Conservation (phyloP, 306 rosid species). For the Prunus fruticosa region DNA sequence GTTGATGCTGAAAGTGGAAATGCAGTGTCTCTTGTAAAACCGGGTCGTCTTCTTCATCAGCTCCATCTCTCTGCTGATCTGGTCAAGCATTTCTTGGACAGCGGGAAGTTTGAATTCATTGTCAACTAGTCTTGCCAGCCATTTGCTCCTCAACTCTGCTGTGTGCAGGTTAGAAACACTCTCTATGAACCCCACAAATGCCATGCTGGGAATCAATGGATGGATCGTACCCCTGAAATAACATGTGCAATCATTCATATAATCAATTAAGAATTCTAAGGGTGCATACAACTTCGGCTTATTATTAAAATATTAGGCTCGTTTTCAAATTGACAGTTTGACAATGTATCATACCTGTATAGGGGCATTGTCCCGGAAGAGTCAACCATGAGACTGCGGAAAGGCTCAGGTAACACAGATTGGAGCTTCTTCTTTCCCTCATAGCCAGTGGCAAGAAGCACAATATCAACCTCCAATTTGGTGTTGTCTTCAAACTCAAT, state of each 20-base stretch:
- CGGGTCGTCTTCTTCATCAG: slow-evolving; percentile 55
- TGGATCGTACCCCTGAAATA: slow-evolving; percentile 50
- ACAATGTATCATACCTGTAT: slow-evolving; percentile 31
- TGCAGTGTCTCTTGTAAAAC: slow-evolving; percentile 57
- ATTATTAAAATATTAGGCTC: background rate
- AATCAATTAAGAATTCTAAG: background rate
- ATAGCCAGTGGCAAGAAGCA: slow-evolving; percentile 59
- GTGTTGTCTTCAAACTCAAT: slow-evolving; percentile 54
- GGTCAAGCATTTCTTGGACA: slow-evolving; percentile 41
- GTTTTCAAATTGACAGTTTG: background rate
- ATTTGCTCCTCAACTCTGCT: slow-evolving; percentile 54
- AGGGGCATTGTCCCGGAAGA: slow-evolving; percentile 52
- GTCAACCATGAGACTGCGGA: slow-evolving; percentile 40
- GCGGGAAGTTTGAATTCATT: slow-evolving; percentile 56
- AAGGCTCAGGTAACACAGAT: slow-evolving; percentile 46
- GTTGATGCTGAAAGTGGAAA: slow-evolving; percentile 69
- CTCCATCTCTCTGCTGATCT: slow-evolving; percentile 29
- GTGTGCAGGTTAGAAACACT: slow-evolving; percentile 63
- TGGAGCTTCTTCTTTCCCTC: slow-evolving; percentile 56
- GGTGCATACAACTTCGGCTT: background rate
- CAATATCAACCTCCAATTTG: slow-evolving; percentile 51
- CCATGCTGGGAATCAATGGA: slow-evolving; percentile 64
- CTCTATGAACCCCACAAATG: slow-evolving; percentile 58
- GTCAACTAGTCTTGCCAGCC: slow-evolving; percentile 48
- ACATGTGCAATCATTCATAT: background rate